Evolutionary conservation across 2,329 filamentous ascomycete genomes (phyloP).

Genomic region (Alternaria triticina): DNA sequence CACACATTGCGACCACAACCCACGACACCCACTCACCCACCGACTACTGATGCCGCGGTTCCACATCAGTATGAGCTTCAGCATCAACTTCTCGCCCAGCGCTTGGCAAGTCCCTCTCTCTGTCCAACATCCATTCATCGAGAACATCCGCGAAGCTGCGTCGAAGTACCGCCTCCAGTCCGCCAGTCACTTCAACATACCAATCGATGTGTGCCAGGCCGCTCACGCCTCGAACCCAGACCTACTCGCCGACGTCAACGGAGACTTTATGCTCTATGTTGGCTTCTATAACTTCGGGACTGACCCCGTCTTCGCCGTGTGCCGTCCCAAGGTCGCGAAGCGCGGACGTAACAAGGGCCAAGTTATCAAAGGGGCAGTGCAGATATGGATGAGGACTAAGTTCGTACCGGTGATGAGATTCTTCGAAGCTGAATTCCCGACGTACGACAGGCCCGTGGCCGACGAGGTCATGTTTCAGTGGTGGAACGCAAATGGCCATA

Average conservation of each 20-base stretch:
- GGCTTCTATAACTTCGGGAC: constrained; percentile 12
- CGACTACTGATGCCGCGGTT: too few species aligned
- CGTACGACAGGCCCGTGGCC: background rate
- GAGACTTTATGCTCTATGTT: background rate
- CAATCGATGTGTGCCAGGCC: constrained; percentile 8
- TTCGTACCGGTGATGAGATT: constrained; percentile 11
- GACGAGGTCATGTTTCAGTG: constrained; percentile 16
- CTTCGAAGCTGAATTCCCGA: constrained; percentile 10
- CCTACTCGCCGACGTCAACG: background rate
- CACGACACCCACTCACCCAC: background rate
- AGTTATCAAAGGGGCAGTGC: background rate
- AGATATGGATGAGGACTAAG: background rate
- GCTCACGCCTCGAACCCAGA: background rate
- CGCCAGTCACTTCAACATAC: constrained; percentile 2
- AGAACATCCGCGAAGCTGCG: constrained; percentile 5
- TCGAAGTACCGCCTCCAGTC: constrained; percentile 13
- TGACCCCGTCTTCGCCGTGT: background rate
- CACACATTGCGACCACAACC: background rate
- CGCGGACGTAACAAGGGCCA: background rate
- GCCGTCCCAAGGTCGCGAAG: background rate
- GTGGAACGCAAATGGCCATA: constrained; percentile 32
- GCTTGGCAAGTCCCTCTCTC: constrained; percentile 2
- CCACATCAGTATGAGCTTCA: background rate
- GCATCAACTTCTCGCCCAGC: background rate
- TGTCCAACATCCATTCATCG: constrained; percentile 11